A percentile compares a stretch with the other conserved stretches of the same genome.
Evolutionary conservation across 2,329 filamentous ascomycete species (phyloP).

Genomic region (Beauveria bassiana): DNA sequence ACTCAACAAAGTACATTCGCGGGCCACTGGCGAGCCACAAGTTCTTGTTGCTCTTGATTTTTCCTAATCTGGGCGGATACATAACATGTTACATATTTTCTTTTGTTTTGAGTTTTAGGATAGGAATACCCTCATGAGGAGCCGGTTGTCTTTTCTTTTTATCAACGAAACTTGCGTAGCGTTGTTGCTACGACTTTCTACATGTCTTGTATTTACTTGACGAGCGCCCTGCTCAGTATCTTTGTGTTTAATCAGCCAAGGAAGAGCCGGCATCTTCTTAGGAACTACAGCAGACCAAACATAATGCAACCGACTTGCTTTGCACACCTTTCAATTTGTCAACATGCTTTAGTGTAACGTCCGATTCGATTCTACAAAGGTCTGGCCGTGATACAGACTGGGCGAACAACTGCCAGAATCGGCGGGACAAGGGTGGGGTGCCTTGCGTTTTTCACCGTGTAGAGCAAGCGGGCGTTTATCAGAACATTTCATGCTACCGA

Average conservation of each 20-base stretch:
- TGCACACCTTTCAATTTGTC: background rate
- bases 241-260: background rate
- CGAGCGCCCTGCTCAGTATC: background rate
- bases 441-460: too few relatives aligned
- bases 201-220: background rate
- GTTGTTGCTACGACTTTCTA: background rate
- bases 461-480: background rate
- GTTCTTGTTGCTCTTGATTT: too few relatives aligned
- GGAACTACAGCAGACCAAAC: background rate
- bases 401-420: background rate
- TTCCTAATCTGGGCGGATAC: too few relatives aligned
- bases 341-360: background rate
- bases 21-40: too few relatives aligned
- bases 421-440: background rate
- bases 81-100: background rate
- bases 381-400: background rate
- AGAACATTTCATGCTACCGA: too few relatives aligned
- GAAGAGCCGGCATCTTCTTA: background rate
- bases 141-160: background rate
- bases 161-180: background rate
- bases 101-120: background rate
- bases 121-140: constrained; percentile 4
- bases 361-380: background rate
- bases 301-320: background rate
- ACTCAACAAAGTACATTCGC: too few relatives aligned